Base-by-base conservation (phyloP, 2,329 filamentous ascomycete species). In the Pseudonectria buxi region DNA sequence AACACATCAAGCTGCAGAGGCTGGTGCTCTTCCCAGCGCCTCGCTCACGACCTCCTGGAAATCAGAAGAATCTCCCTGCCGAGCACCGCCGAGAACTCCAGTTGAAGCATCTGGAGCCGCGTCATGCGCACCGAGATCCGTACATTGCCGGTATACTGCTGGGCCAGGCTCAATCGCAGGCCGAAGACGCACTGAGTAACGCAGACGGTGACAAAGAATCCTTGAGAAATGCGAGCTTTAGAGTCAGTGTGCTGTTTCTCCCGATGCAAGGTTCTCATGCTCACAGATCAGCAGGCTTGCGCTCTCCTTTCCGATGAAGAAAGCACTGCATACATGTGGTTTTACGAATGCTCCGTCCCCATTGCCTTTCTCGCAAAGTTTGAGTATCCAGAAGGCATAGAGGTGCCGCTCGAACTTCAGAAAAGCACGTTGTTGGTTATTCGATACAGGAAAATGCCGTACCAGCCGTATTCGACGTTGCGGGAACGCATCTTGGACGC, bases 61-160 rank as follows among this genome's bases (percentile, higher is more conserved):
- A 32, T 7, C 12, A 18, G 13, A 30, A 32, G 3, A 53, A 53
- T 9, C 28, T 37, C 3, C 47, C 50, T 2, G 47, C 44, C 1
- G 42, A 41, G 10, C 30, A 36, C 7, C 26, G 46, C 2, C 41
- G 37, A 2, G 30, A 39, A 25, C 32, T 48, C 30, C 39, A 43
- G 18, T 11, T 53, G 5, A 53, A 49, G 16, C 38, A 33, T 9
- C 32, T 51, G 2, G 39, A 49, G 24, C 49, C 50, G 1, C 12
- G 30, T 6, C 41, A 54, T 7, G 41, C 39, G 6, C 43, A 39
- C 28, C 39, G 40, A 3, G 50, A 53, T 26, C 50, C 50, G 1
- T 53, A 53, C 14, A 45, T 54, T 9, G 28, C 53, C 6, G 45
- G 38, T 7, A 49, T 52, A 1, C 39, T 53, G 6, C 5, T 54